Percentiles rank a stretch among this genome's conserved stretches.
These are phyloP conservation scores for Talaromyces sp. DNA, from an alignment of 2,329 filamentous ascomycete species.

Conservation along the genomic window DNA sequence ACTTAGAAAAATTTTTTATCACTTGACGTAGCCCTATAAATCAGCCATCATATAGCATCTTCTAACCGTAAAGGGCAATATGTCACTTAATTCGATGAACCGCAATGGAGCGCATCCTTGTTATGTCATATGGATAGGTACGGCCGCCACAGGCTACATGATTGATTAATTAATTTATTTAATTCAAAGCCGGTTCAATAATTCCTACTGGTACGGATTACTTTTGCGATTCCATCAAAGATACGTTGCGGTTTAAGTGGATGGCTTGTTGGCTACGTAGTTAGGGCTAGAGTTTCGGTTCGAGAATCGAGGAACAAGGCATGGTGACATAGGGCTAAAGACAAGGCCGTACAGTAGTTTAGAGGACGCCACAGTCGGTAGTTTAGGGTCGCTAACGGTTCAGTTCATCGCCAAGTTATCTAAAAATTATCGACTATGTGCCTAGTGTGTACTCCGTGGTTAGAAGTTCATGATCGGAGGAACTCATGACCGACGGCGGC, in stretches of 20 bases:
- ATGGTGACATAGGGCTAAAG: background rate
- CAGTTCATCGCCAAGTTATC: background rate
- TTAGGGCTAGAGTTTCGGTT: background rate
- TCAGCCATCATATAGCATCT: background rate
- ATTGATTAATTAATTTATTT: background rate
- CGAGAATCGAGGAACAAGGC: background rate
- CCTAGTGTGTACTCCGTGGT: background rate
- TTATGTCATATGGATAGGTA: background rate
- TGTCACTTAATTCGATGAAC: background rate
- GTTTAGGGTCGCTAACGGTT: background rate
- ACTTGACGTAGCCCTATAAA: conserved; percentile 5
- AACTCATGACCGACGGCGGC: background rate
- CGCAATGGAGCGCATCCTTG: background rate
- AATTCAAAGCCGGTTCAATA: background rate
- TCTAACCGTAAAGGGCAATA: background rate
- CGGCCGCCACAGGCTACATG: background rate
- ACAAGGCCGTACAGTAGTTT: background rate
- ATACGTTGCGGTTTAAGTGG: background rate
- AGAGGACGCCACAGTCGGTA: background rate
- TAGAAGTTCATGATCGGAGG: background rate
- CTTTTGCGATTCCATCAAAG: background rate
- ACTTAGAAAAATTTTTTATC: background rate
- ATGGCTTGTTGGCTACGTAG: background rate
- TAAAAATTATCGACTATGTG: background rate
- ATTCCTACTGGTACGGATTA: background rate